A percentile compares a stretch with the other conserved stretches of the same genome.
phyloP scores from a whole-genome alignment of 2,329 filamentous ascomycete genomes.

The Cordyceps cicadae region DNA sequence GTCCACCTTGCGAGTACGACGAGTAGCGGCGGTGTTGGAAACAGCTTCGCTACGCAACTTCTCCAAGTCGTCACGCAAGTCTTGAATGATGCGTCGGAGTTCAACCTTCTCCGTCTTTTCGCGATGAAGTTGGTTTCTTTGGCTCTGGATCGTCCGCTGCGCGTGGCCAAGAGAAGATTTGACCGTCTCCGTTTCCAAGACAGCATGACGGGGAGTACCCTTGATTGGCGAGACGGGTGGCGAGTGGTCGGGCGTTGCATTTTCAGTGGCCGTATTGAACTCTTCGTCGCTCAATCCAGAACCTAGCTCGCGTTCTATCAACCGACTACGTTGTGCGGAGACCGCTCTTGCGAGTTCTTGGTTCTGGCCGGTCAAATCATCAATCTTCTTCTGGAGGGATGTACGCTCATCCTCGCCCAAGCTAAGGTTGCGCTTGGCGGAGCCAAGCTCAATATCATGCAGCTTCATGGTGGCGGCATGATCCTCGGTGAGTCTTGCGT shows the following conservation, averaged over 20 bases:
- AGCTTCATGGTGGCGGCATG: constrained; percentile 68
- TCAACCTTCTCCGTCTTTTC: constrained; percentile 99
- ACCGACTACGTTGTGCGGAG: constrained; percentile 60
- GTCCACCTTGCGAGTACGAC: constrained; percentile 54
- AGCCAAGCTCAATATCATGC: constrained; percentile 81
- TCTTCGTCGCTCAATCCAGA: constrained; percentile 53
- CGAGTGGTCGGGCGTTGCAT: constrained; percentile 77
- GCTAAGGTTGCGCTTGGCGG: constrained; percentile 69
- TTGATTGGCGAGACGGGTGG: constrained; percentile 87
- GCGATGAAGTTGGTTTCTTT: constrained; percentile 89
- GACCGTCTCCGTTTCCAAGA: constrained; percentile 90
- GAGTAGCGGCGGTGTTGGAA: constrained; percentile 37
- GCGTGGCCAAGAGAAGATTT: constrained; percentile 92
- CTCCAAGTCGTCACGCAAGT: constrained; percentile 85
- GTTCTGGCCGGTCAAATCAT: constrained; percentile 82
- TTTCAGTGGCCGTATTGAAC: constrained; percentile 56
- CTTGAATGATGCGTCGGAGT: constrained; percentile 87
- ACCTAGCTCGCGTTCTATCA: constrained; percentile 55
- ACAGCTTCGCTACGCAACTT: constrained; percentile 50
- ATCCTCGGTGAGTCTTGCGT: constrained; percentile 75
- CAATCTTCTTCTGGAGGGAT: constrained; percentile 74
- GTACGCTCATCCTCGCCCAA: constrained; percentile 70
- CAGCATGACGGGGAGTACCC: constrained; percentile 79
- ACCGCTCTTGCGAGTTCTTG: constrained; percentile 82
- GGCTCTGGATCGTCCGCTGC: constrained; percentile 90